Conservation (phyloP, 2,329 filamentous ascomycete genomes). For the Epichloe baconii region DNA sequence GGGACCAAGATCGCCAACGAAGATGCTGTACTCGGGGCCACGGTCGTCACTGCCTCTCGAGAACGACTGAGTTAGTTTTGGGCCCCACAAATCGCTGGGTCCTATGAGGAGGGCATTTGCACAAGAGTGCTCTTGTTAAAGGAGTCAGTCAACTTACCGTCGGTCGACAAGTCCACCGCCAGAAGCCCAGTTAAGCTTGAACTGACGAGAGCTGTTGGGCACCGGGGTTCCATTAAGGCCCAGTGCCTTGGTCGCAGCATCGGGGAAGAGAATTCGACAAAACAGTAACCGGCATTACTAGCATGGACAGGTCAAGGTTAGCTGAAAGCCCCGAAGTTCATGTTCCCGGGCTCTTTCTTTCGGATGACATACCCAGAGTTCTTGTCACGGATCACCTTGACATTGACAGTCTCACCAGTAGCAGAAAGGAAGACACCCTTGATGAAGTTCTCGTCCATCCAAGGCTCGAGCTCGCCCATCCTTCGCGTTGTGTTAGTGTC, state of each 20-base stretch:
- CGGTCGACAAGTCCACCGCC: constrained; percentile 91
- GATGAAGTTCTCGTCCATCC: constrained; percentile 99
- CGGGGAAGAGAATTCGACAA: constrained; percentile 80
- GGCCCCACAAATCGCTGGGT: background rate
- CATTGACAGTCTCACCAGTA: constrained; percentile 88
- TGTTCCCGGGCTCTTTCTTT: background rate
- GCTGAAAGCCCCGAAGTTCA: background rate
- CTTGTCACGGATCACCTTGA: constrained; percentile 99
- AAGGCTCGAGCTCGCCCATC: constrained; percentile 98
- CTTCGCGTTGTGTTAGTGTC: constrained; percentile 31
- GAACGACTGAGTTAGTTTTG: background rate
- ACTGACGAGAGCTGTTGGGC: constrained; percentile 85
- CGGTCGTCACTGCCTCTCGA: constrained; percentile 64
- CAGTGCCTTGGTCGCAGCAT: constrained; percentile 85
- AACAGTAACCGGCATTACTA: constrained; percentile 96
- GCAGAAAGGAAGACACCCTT: constrained; percentile 81
- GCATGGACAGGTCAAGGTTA: background rate
- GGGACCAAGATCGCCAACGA: constrained; percentile 92
- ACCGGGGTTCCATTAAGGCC: constrained; percentile 77
- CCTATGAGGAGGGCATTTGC: background rate
- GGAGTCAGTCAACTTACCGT: constrained; percentile 41
- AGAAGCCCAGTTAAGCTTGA: constrained; percentile 99
- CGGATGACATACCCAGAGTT: constrained; percentile 68
- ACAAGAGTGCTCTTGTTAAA: background rate
- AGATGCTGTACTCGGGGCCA: constrained; percentile 92